Evolutionary conservation across 495 filamentous ascomycete genomes (phyloP), one percentile per base, ranked within the genome.

Genomic region (Saxispiralis lemnorum): DNA sequence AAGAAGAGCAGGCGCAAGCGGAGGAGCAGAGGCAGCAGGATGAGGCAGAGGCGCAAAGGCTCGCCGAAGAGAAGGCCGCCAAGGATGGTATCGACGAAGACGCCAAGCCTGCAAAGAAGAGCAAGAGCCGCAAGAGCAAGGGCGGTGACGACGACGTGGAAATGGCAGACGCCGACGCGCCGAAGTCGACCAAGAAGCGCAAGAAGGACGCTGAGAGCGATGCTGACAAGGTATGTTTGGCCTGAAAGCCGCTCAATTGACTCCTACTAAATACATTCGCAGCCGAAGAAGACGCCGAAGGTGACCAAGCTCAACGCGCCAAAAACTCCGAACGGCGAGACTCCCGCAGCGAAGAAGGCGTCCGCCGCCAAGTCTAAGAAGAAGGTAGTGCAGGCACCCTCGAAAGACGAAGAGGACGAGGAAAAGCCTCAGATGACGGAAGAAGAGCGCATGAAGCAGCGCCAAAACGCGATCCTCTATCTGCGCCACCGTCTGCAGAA

Each of bases 401-500:
- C 24, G 5, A 69, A 61, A 54, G 58, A 57, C 35, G 58, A 57
- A 9, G 68, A 71, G 31, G 70, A 59, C n/a, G 52, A 65, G 41
- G 63, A 70, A 13, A 71, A 75, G 54, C 70, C 69, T 54, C 63
- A 63, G 38, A 49, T 74, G 18, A 70, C 69, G 3, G 69, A 78
- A 49, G 78, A 79, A 53, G 63, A 74, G 12, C 70, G 75, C 50
- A 44, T 45, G 2, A 66, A 72, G 31, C 77, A 72, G 54, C 74
- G 71, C 45, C 64, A 78, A 57, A 78, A 76, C 54, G 33, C 66
- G 67, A 81, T 93, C 16, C 64, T 93, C 4, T 93, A 83, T 63
- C 68, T 88, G 33, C 78, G 87, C 39, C 85, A 95, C 63, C 79
- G 81, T 57, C 76, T 95, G 16, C 87, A 95, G 57, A 86, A 87